Evolutionary conservation across 345 rosid genomes (phyloP), one percentile per base, ranked within the genome.

Genomic region (Gossypium sturtianum): DNA sequence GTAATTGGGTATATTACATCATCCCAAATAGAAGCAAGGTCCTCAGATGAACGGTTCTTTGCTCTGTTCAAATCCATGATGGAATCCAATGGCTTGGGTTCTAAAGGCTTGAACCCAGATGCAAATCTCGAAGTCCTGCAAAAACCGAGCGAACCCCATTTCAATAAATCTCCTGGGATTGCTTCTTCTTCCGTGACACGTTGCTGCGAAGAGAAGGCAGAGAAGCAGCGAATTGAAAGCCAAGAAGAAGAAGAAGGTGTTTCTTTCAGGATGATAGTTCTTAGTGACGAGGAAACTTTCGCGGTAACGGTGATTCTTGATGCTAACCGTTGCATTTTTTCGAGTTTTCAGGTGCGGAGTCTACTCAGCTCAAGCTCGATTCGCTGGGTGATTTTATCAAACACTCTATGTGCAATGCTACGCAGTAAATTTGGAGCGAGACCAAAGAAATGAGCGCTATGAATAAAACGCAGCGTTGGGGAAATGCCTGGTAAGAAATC

Each of bases 51-150:
- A 63, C 87, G 82, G 12, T 67, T 70, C 83, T 86, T 89, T 38
- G 92, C 90, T 80, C 93, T 86, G 65, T 79, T 87, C 22, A 91
- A 71, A 84, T 93, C 99, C 89, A 95, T 85, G 75, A 92, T 89
- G 43, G 98, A 89, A 76, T 93, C 89, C 84, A 95, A 84, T 2
- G 98, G 89, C 80, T 95, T 95, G 7, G 78, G 93, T 84, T 95
- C 76, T 80, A 95, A 76, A 2, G 99, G 98, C 62, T 88, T 68
- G 82, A 91, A 93, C 68, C 98, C 98, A 80, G 91, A 81, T 0
- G 94, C 98, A 76, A 95, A 93, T 10, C 83, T 84, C 66, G 94
- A 93, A 45, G 86, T 83, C 80, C 94, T 86, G 76, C 78, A 84
- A 65, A 70, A 86, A 78, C 98, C 97, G 75, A 90, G 82, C 64